A percentile compares a stretch with the other conserved stretches of the same genome.
These are phyloP conservation scores for Arabidopsis lyrata DNA, from an alignment of 441 rosid species.

Conservation along the genomic window DNA sequence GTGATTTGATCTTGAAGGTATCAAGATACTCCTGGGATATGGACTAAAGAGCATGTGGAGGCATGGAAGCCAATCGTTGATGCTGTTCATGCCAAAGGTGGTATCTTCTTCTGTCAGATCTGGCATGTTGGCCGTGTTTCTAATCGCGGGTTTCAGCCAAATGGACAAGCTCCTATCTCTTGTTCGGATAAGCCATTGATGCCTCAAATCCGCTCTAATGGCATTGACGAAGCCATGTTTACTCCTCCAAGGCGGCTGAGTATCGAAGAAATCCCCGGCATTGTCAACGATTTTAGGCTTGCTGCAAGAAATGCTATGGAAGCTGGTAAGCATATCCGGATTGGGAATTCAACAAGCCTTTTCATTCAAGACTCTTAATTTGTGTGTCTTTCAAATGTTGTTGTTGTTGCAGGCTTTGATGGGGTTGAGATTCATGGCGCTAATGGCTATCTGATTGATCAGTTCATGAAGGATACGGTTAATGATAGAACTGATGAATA, in stretches of 20 bases:
- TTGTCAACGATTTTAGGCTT: conserved; percentile 59
- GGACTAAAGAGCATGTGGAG: conserved; percentile 68
- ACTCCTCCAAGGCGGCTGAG: conserved; percentile 53
- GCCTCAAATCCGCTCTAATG: conserved; percentile 53
- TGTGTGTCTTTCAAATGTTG: conserved; percentile 21
- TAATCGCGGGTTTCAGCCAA: conserved; percentile 53
- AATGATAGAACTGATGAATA: conserved; percentile 53
- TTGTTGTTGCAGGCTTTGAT: conserved; percentile 51
- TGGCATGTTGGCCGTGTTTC: conserved; percentile 65
- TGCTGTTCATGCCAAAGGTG: conserved; percentile 64
- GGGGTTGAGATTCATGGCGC: conserved; percentile 61
- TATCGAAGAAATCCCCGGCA: conserved; percentile 55
- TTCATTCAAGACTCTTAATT: conserved; percentile 30
- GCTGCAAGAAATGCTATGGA: conserved; percentile 70
- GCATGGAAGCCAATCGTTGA: conserved; percentile 71
- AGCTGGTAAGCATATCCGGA: conserved; percentile 53
- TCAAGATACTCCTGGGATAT: conserved; percentile 56
- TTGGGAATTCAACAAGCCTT: not conserved
- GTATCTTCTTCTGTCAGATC: conserved; percentile 60
- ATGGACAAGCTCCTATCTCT: conserved; percentile 58
- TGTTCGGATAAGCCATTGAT: conserved; percentile 51
- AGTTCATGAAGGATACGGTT: conserved; percentile 52
- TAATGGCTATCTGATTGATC: conserved; percentile 53
- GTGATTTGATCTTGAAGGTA: conserved; percentile 41
- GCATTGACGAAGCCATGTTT: conserved; percentile 50